Base-by-base conservation (phyloP, 2,329 filamentous ascomycete species). In the Alternaria sp. region DNA sequence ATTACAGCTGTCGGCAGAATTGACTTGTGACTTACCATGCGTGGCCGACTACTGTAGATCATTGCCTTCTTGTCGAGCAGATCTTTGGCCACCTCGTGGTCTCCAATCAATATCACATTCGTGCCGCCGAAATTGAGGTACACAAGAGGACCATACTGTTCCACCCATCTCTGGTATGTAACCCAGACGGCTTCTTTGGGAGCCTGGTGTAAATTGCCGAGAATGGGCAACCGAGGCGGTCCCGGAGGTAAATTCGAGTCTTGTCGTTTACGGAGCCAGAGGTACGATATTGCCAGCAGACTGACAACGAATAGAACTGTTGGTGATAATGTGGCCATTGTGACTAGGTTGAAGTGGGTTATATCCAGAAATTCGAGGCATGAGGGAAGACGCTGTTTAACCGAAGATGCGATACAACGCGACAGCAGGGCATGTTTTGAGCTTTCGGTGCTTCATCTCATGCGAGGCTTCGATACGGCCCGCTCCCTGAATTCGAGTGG, bases 11-110 rank as follows among this genome's bases (percentile, higher is more conserved):
- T 54, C 51, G 15, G 7, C 19, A 19, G 19, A 26, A 55, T 10
- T 19, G 12, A 43, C 45, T 23, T 1, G n/a, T 43, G 43, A 25
- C 61, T 58, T 2, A 86, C 77, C 81, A 85, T 83, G 26, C 82
- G 80, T 7, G 63, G 64, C n/a, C 63, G 49, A 21, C 83, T 83
- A 5, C 83, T 81, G 69, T 86, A 86, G 57, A 84, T 81, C 12
- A 81, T 81, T 0, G 82, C 82, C 47, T 83, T 81, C 69, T 85
- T 85, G 58, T 85, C 84, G n/a, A 88, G 81, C 11, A 87, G 72
- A 13, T 86, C 84, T 21, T 81, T 82, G 0, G 84, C 84, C 3
- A 80, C 76, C 73, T 82, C 82, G 5, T 82, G 81, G 50, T 84
- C 81, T 61, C 84, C 83, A 61, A 88, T 80, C 75, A 76, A 57